Base-by-base conservation (phyloP, 441 rosid species). In the Gossypium lobatum region DNA sequence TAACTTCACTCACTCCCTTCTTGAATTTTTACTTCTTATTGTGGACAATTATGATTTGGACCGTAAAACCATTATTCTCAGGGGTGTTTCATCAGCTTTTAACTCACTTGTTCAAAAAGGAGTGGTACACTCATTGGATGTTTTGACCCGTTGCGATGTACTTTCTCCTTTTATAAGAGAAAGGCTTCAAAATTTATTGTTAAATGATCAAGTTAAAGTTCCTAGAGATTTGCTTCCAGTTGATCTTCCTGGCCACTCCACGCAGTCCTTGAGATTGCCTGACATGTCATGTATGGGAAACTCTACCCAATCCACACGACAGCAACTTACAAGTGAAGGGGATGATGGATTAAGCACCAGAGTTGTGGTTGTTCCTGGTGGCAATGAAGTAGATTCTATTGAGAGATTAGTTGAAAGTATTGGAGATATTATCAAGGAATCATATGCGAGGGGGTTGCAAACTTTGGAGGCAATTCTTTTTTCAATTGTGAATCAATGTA, bases 21-120 rank as follows among this genome's bases (percentile, higher is more conserved):
- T 95, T 64, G 99, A 93, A 10, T 90, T 86, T 79, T 81, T 95
- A 81, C 81, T 93, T 72, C 84, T 89, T 69, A 87, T 95, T 46
- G 84, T 74, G 50, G 97, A 95, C 48, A 88, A 84, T 73, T 90
- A 86, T 75, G 98, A 93, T 28, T 48, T 75, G 55, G 89, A 84
- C 34, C 85, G 9, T 5, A 80, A 64, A 23, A 80, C 85, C 75
- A 54, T 85, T 26, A 79, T 90, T 67, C 10, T 48, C 10, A 83
- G 75, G 73, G 88, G 98, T 67, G 82, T 95, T 7, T 80, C 86
- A 18, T 79, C 89, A 66, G 87, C 96, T 54, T 87, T 93, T 61
- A 75, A 70, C 64, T 68, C 74, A 11, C 88, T 93, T 70, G 86
- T 87, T 73, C 80, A 75, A 4, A 89, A 85, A 80, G 96, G 97